These are phyloP conservation scores for Vigna hirtella DNA, from an alignment of 306 rosid genomes.

Conservation along the genomic window DNA sequence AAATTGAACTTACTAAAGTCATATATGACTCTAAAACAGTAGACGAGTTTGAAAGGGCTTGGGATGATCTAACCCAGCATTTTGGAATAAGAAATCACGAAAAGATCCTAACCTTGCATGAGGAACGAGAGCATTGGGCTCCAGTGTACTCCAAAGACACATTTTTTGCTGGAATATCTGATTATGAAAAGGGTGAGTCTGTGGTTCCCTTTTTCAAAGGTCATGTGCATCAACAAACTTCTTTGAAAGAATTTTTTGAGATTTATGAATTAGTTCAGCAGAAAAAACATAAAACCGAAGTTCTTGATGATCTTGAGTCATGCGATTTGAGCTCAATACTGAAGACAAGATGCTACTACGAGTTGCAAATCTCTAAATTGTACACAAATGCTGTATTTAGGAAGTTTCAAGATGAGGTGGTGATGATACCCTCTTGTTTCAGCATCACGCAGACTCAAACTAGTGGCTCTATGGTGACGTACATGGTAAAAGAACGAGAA, in stretches of 20 bases:
- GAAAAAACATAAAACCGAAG: conserved; percentile 68
- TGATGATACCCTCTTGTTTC: conserved; percentile 78
- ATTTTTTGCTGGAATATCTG: conserved; percentile 79
- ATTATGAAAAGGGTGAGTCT: conserved; percentile 60
- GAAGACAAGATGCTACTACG: conserved; percentile 73
- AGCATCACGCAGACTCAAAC: conserved; percentile 68
- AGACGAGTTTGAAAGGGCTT: conserved; percentile 87
- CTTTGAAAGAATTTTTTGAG: conserved; percentile 76
- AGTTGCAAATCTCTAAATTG: conserved; percentile 83
- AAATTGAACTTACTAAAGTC: conserved; percentile 58
- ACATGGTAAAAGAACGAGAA: conserved; percentile 69
- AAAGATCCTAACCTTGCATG: conserved; percentile 62
- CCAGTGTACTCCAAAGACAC: conserved; percentile 86
- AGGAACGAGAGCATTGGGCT: conserved; percentile 86
- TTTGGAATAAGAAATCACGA: conserved; percentile 69
- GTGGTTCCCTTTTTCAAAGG: conserved; percentile 65
- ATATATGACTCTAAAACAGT: conserved; percentile 62
- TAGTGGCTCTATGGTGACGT: conserved; percentile 66
- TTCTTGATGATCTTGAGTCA: conserved; percentile 75
- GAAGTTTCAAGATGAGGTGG: conserved; percentile 84
- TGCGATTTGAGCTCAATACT: conserved; percentile 57
- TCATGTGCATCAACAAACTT: conserved; percentile 72
- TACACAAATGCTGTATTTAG: conserved; percentile 74
- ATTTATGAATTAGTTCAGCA: conserved; percentile 62
- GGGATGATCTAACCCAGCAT: conserved; percentile 76